Evolutionary conservation across 352 stramenopile genomes (phyloP).

Genomic region (Globisporangium barbulae): DNA sequence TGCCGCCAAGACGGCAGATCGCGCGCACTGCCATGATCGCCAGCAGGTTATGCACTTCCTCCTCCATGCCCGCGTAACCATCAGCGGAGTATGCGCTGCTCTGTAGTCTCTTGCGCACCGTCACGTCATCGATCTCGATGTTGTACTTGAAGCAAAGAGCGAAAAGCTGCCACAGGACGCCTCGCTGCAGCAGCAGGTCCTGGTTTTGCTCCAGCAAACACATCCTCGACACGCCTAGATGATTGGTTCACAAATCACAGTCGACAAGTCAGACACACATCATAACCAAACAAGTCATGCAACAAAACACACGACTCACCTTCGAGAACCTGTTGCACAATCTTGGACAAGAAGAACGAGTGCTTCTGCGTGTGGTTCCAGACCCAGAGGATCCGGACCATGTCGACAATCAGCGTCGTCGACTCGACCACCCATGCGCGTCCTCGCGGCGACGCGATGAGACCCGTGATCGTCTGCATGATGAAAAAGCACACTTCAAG

Average conservation of each 20-base stretch:
- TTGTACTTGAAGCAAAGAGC: conserved; percentile 70
- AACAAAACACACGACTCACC: conserved; percentile 27
- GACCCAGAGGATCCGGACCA: conserved; percentile 70
- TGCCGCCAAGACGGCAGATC: conserved; percentile 63
- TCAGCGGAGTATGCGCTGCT: conserved; percentile 31
- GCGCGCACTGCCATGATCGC: conserved; percentile 67
- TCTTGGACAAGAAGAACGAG: conserved; percentile 56
- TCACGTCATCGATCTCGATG: conserved; percentile 47
- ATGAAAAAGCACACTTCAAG: conserved; percentile 58
- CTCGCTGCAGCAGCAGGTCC: conserved; percentile 38
- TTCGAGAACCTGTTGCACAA: conserved; percentile 74
- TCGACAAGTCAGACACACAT: neutral
- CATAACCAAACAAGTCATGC: neutral
- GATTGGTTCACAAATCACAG: conserved; percentile 1
- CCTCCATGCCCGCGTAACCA: conserved; percentile 36
- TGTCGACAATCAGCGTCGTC: conserved; percentile 62
- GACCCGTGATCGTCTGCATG: conserved; percentile 65
- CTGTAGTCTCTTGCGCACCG: conserved; percentile 39
- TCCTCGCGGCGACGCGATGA: conserved; percentile 51
- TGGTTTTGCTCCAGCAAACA: conserved; percentile 57
- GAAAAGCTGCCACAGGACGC: conserved; percentile 71
- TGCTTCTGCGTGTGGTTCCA: conserved; percentile 54
- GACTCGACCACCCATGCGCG: conserved; percentile 61
- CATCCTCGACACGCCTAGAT: conserved; percentile 61
- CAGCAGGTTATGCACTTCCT: conserved; percentile 68